Base-by-base conservation (phyloP, 2,329 filamentous ascomycete genomes). In the Conoideocrella luteorostrata region DNA sequence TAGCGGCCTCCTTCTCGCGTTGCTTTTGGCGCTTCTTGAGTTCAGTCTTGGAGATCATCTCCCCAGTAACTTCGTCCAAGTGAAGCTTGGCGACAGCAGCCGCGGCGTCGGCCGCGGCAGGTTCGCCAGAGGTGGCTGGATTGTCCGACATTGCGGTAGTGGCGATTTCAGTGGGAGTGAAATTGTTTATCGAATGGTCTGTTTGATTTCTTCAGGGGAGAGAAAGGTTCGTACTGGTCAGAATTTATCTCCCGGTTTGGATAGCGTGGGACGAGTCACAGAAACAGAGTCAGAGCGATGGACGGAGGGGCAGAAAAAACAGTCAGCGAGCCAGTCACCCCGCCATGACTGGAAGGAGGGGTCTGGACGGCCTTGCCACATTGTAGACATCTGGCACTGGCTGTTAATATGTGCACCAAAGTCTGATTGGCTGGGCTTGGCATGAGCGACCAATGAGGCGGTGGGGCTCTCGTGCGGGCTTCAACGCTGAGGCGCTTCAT, bases 21-120 rank as follows among this genome's bases (percentile, higher is more conserved):
- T 84, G 77, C 87, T 98, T 98, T 72, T 90, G 80, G 59, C 91
- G 83, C 74, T 88, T 91, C 88, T 98, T 98, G 65, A 97, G 74
- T 70, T 90, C 84, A 13, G 82, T 80, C 81, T 90, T 90, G 71
- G 86, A 90, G 48, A 85, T 64, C 66, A 69, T 82, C 71, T 98
- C 93, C 58, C 93, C 93, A 12, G 93, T 97, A 51, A 90, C 88
- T 60, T 94, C 88, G 66, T 98, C 93, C 40, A 93, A 78, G 66
- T 90, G 78, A 55, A 95, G 76, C 70, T 91, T 88, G 59, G 77
- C 77, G 53, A 83, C 66, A 56, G 69, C 67, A 54, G 76, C 77
- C 50, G 81, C 62, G 56, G 69, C 66, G 52, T 77, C 75, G 51
- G 69, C 69, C 43, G 69, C 68, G 36, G 68, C 62, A 52, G 62